A percentile compares a stretch with the other conserved stretches of the same genome.
Evolutionary conservation across 139 green algal species (phyloP).

Genomic region (Yamagishiella unicocca): DNA sequence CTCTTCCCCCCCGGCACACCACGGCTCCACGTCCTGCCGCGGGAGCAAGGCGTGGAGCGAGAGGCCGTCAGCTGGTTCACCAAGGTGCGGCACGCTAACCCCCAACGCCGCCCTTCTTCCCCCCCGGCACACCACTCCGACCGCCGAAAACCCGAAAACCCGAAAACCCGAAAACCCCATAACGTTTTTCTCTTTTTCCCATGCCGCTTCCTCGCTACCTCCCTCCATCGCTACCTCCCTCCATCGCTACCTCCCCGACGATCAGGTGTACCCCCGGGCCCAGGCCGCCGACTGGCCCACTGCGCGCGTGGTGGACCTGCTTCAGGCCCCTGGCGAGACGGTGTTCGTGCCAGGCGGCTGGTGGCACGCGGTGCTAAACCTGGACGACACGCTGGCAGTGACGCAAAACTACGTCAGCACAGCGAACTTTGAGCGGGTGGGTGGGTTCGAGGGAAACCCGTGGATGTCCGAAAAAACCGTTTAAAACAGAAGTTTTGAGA

Average conservation of each 20-base stretch:
- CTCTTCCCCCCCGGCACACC: conserved; percentile 73
- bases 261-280: conserved; percentile 72
- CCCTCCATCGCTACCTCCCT: too few species aligned
- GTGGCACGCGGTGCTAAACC: conserved; percentile 87
- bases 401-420: conserved; percentile 84
- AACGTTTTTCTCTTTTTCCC: background rate
- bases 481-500: too few species aligned
- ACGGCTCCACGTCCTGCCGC: conserved; percentile 68
- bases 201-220: background rate
- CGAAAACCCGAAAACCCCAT: too few species aligned
- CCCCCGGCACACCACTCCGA: background rate
- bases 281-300: conserved; percentile 70
- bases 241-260: too few species aligned
- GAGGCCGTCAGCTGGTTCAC: conserved; percentile 87
- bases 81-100: conserved; percentile 16
- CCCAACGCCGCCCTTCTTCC: background rate
- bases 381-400: conserved; percentile 84
- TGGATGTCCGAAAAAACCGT: too few species aligned
- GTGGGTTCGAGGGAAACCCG: too few species aligned
- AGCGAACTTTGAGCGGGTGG: conserved; percentile 79
- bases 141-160: too few species aligned
- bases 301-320: conserved; percentile 66
- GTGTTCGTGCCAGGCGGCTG: conserved; percentile 85
- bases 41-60: conserved; percentile 79
- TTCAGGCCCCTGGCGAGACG: conserved; percentile 83